Base-by-base conservation (phyloP, 2,329 filamentous ascomycete species). In the Parafenestella ontariensis region DNA sequence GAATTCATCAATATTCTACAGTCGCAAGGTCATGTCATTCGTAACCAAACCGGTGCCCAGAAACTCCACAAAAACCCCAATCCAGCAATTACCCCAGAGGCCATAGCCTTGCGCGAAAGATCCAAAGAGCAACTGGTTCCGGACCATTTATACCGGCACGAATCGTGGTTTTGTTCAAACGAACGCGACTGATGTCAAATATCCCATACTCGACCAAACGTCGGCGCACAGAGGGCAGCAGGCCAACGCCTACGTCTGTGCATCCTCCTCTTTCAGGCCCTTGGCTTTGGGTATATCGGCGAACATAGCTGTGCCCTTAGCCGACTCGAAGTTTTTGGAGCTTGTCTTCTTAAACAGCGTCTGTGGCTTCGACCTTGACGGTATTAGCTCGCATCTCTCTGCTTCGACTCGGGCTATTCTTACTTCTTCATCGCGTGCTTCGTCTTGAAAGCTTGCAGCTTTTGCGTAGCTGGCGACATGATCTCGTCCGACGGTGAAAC, bases 401-500 rank as follows among this genome's bases (percentile, higher is more conserved):
- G 49, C 24, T 36, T 41, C 37, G 13, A 37, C 3, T 6, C 28
- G 34, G 28, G 37, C n/a, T 6, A 23, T 28, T 21, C 73, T 52
- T 65, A 78, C 73, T 82, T 91, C 89, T 92, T 94, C 78, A 84
- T 84, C 59, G 87, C 87, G 70, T 91, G 88, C 81, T 92, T 92
- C 79, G 86, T 90, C 78, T 90, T 89, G 76, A 93, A 86, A 36
- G 89, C 88, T 60, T 84, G 89, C 68, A 95, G 85, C 83, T 95
- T 95, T 76, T 90, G 88, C 17, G 88, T 90, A 77, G 90, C 92
- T 31, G 91, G 91, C 67, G 89, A 92, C 87, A 92, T 90, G 81
- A 96, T 93, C 77, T 87, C 87, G 77, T 96, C 91, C n/a, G 90
- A 93, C 2, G 91, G 91, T 17, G 89, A 93, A 74, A 93, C 82